Conservation (phyloP, 2,329 filamentous ascomycete species). For the Aspergillus fumigatiaffinis region DNA sequence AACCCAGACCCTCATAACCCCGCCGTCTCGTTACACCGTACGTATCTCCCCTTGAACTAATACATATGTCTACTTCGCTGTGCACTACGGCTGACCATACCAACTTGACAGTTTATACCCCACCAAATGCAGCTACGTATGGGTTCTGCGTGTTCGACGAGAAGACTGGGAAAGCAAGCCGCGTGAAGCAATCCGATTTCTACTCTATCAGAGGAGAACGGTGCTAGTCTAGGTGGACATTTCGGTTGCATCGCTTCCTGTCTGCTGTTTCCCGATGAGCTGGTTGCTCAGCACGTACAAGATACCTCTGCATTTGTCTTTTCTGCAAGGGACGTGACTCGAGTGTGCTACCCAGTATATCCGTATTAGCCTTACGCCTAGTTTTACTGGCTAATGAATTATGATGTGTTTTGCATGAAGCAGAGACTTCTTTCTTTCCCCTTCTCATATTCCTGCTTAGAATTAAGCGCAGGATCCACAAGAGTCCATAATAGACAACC, state of each 20-base stretch:
- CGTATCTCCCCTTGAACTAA: slow-evolving; percentile 22
- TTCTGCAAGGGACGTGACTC: not conserved
- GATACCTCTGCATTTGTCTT: not conserved
- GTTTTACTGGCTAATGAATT: not conserved
- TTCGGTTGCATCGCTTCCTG: not conserved
- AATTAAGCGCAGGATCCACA: not conserved
- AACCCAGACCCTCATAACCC: slow-evolving; percentile 69
- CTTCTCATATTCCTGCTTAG: not conserved
- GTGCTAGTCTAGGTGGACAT: slow-evolving; percentile 9
- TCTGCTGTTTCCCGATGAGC: not conserved
- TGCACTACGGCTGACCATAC: not conserved
- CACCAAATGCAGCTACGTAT: slow-evolving; percentile 78
- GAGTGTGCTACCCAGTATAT: not conserved
- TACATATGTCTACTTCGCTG: not conserved
- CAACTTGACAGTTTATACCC: slow-evolving; percentile 63
- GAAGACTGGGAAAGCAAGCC: slow-evolving; percentile 67
- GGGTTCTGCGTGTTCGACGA: slow-evolving; percentile 81
- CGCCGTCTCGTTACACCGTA: slow-evolving; percentile 78
- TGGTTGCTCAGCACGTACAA: not conserved
- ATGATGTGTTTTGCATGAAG: not conserved
- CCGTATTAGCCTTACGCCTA: not conserved
- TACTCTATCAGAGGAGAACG: slow-evolving; percentile 58
- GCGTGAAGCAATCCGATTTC: slow-evolving; percentile 67
- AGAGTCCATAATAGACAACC: not conserved
- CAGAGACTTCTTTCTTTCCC: not conserved